Evolutionary conservation across 2,329 filamentous ascomycete genomes (phyloP).

Genomic region (Colletotrichum tanaceti): DNA sequence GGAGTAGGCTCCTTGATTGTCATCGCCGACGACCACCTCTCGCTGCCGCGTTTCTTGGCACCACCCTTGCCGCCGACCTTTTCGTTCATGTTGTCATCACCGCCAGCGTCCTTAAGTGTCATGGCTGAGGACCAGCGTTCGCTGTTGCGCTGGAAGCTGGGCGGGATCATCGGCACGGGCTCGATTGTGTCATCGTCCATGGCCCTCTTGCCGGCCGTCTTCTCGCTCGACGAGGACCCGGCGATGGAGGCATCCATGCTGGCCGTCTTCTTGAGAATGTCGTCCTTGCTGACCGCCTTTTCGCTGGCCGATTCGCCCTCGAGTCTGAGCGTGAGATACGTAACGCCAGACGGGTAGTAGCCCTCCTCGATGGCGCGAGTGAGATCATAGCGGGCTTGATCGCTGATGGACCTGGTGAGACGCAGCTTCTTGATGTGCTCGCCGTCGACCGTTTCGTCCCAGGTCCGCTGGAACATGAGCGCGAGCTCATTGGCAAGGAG

Average conservation of each 20-base stretch:
- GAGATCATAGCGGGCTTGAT: constrained; percentile 37
- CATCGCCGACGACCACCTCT: constrained; percentile 34
- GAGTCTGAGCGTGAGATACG: constrained; percentile 35
- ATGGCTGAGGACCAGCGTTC: constrained; percentile 38
- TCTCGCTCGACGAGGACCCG: constrained; percentile 35
- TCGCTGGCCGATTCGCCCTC: constrained; percentile 38
- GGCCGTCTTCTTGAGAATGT: constrained; percentile 35
- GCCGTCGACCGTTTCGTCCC: constrained; percentile 33
- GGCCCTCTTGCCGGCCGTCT: constrained; percentile 30
- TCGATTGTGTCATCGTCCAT: constrained; percentile 30
- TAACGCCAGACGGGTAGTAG: constrained; percentile 38
- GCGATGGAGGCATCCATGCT: constrained; percentile 33
- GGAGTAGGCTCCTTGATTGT: constrained; percentile 25
- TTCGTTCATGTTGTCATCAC: constrained; percentile 28
- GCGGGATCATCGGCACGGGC: constrained; percentile 35
- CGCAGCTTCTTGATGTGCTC: constrained; percentile 37
- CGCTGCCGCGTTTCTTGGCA: constrained; percentile 34
- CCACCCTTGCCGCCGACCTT: constrained; percentile 19
- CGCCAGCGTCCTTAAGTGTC: constrained; percentile 29
- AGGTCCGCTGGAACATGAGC: constrained; percentile 40
- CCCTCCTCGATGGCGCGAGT: constrained; percentile 38
- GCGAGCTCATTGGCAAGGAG: constrained; percentile 40
- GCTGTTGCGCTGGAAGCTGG: constrained; percentile 34
- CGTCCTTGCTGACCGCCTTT: constrained; percentile 33
- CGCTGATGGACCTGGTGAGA: constrained; percentile 36